These are phyloP conservation scores for Dactylellina drechsleri DNA, from an alignment of 2,329 filamentous ascomycete species.

Conservation along the genomic window DNA sequence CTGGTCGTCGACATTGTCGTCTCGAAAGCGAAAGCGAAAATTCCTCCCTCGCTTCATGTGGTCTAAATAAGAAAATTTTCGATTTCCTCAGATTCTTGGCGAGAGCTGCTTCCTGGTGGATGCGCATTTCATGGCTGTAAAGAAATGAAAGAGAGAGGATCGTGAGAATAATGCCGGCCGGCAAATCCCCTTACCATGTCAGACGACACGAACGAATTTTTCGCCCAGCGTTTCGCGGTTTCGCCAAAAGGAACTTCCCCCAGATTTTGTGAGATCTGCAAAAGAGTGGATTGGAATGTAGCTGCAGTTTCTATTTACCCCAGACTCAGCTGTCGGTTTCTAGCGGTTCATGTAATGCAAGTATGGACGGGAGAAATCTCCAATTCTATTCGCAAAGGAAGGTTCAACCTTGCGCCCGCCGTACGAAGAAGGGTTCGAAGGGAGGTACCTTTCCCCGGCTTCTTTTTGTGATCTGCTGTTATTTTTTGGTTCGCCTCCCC, in stretches of 20 bases:
- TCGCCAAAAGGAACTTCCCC: constrained; percentile 20
- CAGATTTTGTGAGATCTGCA: constrained; percentile 31
- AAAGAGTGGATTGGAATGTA: constrained; percentile 23
- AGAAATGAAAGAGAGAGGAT: not conserved
- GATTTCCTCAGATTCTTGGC: constrained; percentile 52
- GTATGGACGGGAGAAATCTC: not conserved
- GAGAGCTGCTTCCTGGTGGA: constrained; percentile 26
- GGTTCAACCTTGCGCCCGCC: constrained; percentile 7
- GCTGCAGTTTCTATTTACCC: constrained; percentile 26
- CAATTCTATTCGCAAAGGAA: constrained; percentile 11
- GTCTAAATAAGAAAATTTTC: constrained; percentile 37
- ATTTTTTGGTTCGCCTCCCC: constrained; percentile 1
- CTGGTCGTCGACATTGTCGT: constrained; percentile 29
- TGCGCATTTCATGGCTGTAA: constrained; percentile 26
- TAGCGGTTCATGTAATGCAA: constrained; percentile 14
- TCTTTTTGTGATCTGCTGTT: constrained; percentile 13
- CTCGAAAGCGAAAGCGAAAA: constrained; percentile 39
- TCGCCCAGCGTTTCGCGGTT: constrained; percentile 5
- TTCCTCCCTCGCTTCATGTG: constrained; percentile 30
- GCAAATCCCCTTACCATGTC: constrained; percentile 40
- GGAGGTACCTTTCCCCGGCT: not conserved
- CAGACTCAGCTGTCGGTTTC: constrained; percentile 44
- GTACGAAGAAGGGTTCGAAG: not conserved
- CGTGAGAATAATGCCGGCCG: constrained; percentile 20
- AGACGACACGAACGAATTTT: constrained; percentile 35